Conservation (phyloP, 768 basidiomycete genomes). For the Lactarius deliciosus region DNA sequence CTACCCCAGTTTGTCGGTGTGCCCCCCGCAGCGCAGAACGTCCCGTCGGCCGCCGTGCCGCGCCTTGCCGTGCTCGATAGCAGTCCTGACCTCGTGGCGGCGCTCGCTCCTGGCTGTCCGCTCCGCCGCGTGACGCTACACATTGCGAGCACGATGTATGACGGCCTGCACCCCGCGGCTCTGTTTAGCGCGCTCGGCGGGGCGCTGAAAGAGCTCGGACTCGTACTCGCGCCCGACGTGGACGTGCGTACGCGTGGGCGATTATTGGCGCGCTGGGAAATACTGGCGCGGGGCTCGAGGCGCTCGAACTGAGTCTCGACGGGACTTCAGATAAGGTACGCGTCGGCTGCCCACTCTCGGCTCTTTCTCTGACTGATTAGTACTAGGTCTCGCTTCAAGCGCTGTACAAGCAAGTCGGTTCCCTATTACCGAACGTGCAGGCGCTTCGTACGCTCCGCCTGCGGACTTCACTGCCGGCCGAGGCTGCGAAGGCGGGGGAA, state of each 20-base stretch:
- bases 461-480: slow-evolving; percentile 41
- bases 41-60: slow-evolving; percentile 22
- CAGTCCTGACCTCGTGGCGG: slow-evolving; percentile 32
- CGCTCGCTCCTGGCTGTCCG: slow-evolving; percentile 34
- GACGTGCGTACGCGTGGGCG: slow-evolving; percentile 38
- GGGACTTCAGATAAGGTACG: slow-evolving; percentile 36
- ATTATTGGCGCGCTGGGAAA: slow-evolving; percentile 36
- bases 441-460: slow-evolving; percentile 35
- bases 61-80: slow-evolving; percentile 31
- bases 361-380: not conserved
- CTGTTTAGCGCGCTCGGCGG: slow-evolving; percentile 33
- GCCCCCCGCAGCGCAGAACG: slow-evolving; percentile 20
- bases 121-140: slow-evolving; percentile 31
- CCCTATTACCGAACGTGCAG: slow-evolving; percentile 33
- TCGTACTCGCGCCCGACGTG: slow-evolving; percentile 30
- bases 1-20: slow-evolving; percentile 23
- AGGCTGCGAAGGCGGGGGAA: slow-evolving; percentile 39
- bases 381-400: slow-evolving; percentile 29
- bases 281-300: slow-evolving; percentile 33
- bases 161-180: slow-evolving; percentile 38
- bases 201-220: slow-evolving; percentile 24
- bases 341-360: not conserved
- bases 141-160: slow-evolving; percentile 37
- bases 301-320: slow-evolving; percentile 33
- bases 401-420: slow-evolving; percentile 35